Conservation (phyloP, 257 asterid genomes). For the Sherardia arvensis region DNA sequence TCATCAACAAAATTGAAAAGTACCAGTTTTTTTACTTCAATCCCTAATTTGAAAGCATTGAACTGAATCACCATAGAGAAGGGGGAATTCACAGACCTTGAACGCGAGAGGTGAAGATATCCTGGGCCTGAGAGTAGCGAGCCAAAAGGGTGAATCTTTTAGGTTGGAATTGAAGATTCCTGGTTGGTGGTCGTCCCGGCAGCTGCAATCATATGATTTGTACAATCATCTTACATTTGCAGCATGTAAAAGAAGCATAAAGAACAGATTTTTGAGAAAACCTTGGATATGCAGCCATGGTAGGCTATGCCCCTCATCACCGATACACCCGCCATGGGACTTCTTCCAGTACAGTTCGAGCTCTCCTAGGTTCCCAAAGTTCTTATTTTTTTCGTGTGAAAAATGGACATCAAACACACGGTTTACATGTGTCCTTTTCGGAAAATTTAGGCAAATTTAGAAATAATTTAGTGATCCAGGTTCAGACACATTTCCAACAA, state of each 20-base stretch:
- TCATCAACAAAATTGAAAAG: not conserved
- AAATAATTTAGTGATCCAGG: not conserved
- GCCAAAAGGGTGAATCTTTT: constrained; percentile 31
- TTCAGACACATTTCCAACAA: not conserved
- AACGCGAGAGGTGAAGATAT: constrained; percentile 64
- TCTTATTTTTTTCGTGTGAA: not conserved
- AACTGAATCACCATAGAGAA: not conserved
- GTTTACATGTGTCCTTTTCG: not conserved
- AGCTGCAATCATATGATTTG: constrained; percentile 28
- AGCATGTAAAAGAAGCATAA: not conserved
- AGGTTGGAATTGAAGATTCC: constrained; percentile 24
- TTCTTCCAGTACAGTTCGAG: not conserved
- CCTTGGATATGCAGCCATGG: constrained; percentile 51
- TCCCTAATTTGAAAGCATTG: too few relatives aligned
- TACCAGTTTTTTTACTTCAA: not conserved
- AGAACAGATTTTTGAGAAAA: constrained; percentile 5
- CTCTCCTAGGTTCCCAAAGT: not conserved
- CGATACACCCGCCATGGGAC: constrained; percentile 46
- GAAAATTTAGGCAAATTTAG: not conserved
- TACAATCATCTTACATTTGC: not conserved
- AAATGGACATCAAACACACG: not conserved
- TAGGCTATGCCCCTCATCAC: constrained; percentile 40
- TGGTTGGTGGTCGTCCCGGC: constrained; percentile 30
- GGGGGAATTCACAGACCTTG: constrained; percentile 40
- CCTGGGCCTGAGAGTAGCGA: constrained; percentile 71